phyloP scores from a whole-genome alignment of 306 rosid species.

The Trichosanthes truncata region DNA sequence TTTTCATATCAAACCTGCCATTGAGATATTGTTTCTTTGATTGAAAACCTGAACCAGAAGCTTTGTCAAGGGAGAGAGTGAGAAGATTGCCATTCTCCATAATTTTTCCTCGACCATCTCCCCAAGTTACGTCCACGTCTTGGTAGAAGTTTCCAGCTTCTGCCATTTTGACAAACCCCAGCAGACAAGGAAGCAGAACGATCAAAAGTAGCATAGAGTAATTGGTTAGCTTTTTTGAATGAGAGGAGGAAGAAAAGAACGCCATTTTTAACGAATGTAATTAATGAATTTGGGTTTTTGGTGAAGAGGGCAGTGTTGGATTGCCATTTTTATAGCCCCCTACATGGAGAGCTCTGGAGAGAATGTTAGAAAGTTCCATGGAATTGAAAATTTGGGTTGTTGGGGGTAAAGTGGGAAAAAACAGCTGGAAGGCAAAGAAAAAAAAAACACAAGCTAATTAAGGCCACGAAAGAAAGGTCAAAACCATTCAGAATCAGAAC shows the following conservation, averaged over 20 bases:
- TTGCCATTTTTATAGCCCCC: not conserved
- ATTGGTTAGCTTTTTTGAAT: not conserved
- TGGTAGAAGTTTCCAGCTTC: conserved; percentile 25
- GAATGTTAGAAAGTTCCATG: no score
- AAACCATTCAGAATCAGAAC: not conserved
- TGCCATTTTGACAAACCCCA: not conserved
- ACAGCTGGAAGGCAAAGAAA: not conserved
- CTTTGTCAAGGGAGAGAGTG: conserved; percentile 47
- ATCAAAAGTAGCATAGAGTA: not conserved
- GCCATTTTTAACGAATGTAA: not conserved
- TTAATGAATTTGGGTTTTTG: not conserved
- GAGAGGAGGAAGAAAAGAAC: not conserved
- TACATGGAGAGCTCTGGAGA: not conserved
- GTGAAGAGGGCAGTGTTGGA: not conserved
- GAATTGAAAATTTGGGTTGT: not conserved
- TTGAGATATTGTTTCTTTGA: conserved; percentile 41
- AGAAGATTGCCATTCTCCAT: conserved; percentile 46
- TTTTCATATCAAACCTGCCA: conserved; percentile 44
- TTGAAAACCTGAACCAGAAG: conserved; percentile 69
- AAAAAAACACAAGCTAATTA: not conserved
- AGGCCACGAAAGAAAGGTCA: not conserved
- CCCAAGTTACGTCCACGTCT: conserved; percentile 56
- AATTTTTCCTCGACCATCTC: conserved; percentile 48
- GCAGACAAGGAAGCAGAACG: not conserved
- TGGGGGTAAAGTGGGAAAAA: not conserved